phyloP scores from a whole-genome alignment of 2,329 filamentous ascomycete genomes.

The Periglandula ipomoeae region DNA sequence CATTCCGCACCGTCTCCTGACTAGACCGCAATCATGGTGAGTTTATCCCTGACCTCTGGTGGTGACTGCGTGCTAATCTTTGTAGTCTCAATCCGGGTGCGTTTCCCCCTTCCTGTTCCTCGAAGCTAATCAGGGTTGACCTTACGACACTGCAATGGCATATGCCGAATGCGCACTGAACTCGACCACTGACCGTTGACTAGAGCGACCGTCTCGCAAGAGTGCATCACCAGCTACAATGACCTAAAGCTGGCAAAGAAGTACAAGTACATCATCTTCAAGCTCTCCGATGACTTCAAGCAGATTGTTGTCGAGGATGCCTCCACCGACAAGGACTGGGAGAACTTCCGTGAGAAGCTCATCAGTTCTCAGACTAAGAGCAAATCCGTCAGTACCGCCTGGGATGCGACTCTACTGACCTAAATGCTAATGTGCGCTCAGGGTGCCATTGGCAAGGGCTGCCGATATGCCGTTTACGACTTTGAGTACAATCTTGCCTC shows the following conservation, averaged over 20 bases:
- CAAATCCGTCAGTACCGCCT: slow-evolving; percentile 56
- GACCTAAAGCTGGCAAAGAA: slow-evolving; percentile 75
- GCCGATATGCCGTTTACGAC: slow-evolving; percentile 79
- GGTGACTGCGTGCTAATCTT: neutral
- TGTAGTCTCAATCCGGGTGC: slow-evolving; percentile 61
- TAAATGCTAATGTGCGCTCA: slow-evolving; percentile 18
- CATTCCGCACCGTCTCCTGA: slow-evolving; percentile 18
- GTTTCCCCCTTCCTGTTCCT: slow-evolving; percentile 20
- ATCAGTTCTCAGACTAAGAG: slow-evolving; percentile 63
- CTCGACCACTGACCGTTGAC: slow-evolving; percentile 11
- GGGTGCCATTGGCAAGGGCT: slow-evolving; percentile 55
- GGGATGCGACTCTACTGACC: too few species aligned
- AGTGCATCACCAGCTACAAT: slow-evolving; percentile 66
- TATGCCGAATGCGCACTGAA: neutral
- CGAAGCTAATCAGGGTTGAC: neutral
- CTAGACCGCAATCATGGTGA: slow-evolving; percentile 32
- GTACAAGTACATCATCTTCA: slow-evolving; percentile 82
- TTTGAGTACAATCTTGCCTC: slow-evolving; percentile 65
- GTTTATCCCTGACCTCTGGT: slow-evolving; percentile 11
- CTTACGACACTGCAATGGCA: neutral
- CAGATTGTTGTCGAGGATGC: slow-evolving; percentile 73
- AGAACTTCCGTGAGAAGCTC: slow-evolving; percentile 67
- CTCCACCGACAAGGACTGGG: slow-evolving; percentile 58
- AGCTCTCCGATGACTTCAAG: slow-evolving; percentile 75
- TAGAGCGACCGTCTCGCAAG: slow-evolving; percentile 63